These are phyloP conservation scores for Rhinocladiella mackenziei DNA, from an alignment of 2,329 filamentous ascomycete species.

Conservation along the genomic window DNA sequence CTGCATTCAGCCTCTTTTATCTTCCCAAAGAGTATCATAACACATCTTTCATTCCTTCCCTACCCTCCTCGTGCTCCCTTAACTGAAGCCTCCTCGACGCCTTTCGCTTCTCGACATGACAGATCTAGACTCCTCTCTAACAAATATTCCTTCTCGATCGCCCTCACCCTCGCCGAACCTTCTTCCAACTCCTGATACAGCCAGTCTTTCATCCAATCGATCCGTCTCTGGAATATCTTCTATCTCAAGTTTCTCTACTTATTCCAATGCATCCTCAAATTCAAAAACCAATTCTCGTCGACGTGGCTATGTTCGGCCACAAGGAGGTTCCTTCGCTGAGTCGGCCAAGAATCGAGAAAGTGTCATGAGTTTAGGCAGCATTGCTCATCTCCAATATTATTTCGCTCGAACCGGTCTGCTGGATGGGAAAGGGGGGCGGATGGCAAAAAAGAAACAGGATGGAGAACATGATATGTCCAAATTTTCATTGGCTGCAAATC, in stretches of 20 bases:
- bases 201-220: conserved; percentile 34
- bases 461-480: conserved; percentile 39
- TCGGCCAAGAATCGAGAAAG: conserved; percentile 88
- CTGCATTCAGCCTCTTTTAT: not conserved
- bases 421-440: conserved; percentile 85
- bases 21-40: not conserved
- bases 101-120: too few species aligned
- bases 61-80: not conserved
- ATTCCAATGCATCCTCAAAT: conserved; percentile 42
- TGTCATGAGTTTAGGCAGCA: conserved; percentile 92
- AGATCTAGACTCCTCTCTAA: conserved; percentile 15
- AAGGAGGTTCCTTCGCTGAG: conserved; percentile 82
- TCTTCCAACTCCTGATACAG: conserved; percentile 19
- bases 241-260: conserved; percentile 43
- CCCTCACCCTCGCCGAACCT: conserved; percentile 26
- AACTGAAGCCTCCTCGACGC: not conserved
- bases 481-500: conserved; percentile 38
- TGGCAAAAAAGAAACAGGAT: conserved; percentile 65
- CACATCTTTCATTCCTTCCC: not conserved
- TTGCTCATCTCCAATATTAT: conserved; percentile 96
- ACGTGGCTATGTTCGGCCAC: conserved; percentile 81
- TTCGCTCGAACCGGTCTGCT: conserved; percentile 91
- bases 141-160: conserved; percentile 13
- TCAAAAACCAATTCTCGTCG: conserved; percentile 45
- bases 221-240: conserved; percentile 47